A percentile compares a stretch with the other conserved stretches of the same genome.
phyloP scores from a whole-genome alignment of 176 grass and related monocot genomes.

The Pontederia crassipes region DNA sequence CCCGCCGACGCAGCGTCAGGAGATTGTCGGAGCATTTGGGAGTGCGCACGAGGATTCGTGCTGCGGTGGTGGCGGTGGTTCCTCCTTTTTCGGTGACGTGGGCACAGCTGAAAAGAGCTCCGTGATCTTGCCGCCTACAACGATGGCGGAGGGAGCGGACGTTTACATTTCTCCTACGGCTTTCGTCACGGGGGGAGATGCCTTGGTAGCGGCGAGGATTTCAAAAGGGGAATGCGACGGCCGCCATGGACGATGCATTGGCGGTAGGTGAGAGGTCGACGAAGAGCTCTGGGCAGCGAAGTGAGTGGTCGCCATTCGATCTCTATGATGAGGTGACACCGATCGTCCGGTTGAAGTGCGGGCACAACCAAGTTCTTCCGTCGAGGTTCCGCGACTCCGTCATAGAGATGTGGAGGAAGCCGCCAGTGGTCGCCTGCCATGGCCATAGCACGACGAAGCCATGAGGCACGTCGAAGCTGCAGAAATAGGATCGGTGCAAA shows the following conservation, averaged over 20 bases:
- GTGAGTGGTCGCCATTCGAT: slow-evolving; percentile 4
- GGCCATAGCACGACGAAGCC: background rate
- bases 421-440: background rate
- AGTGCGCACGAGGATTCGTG: background rate
- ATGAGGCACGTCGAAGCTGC: background rate
- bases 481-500: too few species aligned
- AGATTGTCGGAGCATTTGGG: slow-evolving; percentile 4
- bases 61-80: background rate
- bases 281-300: slow-evolving; percentile 3
- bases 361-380: slow-evolving; percentile 15
- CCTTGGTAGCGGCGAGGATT: background rate
- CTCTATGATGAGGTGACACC: slow-evolving; percentile 21
- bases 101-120: background rate
- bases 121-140: too few species aligned
- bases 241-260: too few species aligned
- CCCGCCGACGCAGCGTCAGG: background rate
- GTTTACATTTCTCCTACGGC: background rate
- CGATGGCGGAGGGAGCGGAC: background rate
- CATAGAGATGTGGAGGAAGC: slow-evolving; percentile 17
- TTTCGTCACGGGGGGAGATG: background rate
- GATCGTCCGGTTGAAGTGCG: slow-evolving; percentile 22
- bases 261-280: background rate
- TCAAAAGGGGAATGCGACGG: slow-evolving; percentile 20
- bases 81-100: background rate
- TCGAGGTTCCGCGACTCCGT: slow-evolving; percentile 24